phyloP scores from a whole-genome alignment of 2,329 filamentous ascomycete genomes.

The Claviceps spartinae region DNA sequence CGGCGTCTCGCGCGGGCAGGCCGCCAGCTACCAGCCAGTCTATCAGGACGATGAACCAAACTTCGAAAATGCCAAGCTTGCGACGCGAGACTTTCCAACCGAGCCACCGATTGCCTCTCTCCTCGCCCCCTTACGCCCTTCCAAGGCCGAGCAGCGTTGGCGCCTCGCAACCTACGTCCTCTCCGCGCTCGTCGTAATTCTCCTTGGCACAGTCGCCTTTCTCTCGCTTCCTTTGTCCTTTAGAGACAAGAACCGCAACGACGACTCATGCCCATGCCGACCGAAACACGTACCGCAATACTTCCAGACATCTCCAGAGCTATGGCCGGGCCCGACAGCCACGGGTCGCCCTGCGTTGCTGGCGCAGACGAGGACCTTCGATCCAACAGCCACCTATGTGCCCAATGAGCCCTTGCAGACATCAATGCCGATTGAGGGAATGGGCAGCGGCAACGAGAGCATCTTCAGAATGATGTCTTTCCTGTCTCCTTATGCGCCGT shows the following conservation, averaged over 20 bases:
- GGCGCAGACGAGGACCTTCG: conserved; percentile 55
- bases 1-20: conserved; percentile 6
- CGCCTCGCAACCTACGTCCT: conserved; percentile 19
- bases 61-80: neutral
- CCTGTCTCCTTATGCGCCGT: conserved; percentile 55
- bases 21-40: conserved; percentile 19
- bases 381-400: conserved; percentile 50
- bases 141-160: conserved; percentile 15
- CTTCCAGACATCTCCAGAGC: conserved; percentile 46
- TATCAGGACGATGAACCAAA: conserved; percentile 18
- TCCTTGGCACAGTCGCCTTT: conserved; percentile 24
- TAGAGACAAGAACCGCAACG: conserved; percentile 2
- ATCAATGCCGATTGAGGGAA: conserved; percentile 49
- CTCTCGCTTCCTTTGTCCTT: conserved; percentile 21
- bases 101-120: conserved; percentile 1
- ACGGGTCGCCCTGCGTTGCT: conserved; percentile 58
- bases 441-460: conserved; percentile 41
- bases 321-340: conserved; percentile 52
- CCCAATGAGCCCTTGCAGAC: conserved; percentile 61
- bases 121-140: conserved; percentile 3
- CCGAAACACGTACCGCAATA: conserved; percentile 41
- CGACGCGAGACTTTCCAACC: neutral
- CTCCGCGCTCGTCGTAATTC: conserved; percentile 21
- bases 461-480: conserved; percentile 59
- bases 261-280: conserved; percentile 17